Evolutionary conservation across 768 basidiomycete genomes (phyloP).

Genomic region (Psilocybe azurescens): DNA sequence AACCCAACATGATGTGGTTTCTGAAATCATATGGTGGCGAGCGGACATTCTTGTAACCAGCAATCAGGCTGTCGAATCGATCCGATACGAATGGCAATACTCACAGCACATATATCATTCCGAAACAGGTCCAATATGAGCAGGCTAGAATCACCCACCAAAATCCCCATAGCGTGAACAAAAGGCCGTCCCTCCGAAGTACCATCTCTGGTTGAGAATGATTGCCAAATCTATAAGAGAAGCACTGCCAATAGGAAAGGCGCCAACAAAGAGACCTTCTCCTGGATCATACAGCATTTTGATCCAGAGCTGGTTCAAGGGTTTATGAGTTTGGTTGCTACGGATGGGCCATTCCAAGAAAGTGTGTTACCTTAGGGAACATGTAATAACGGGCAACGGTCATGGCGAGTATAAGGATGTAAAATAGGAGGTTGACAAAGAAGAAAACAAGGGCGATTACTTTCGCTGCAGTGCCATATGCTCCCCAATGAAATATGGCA

Average conservation of each 20-base stretch:
- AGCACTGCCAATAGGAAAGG: constrained; percentile 59
- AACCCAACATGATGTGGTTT: constrained; percentile 69
- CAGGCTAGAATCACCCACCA: constrained; percentile 70
- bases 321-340: constrained; percentile 25
- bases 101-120: constrained; percentile 22
- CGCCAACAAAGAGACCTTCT: constrained; percentile 45
- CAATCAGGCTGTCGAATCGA: constrained; percentile 33
- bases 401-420: constrained; percentile 48
- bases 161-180: constrained; percentile 60
- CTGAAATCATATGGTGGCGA: constrained; percentile 55
- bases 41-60: constrained; percentile 46
- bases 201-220: constrained; percentile 45
- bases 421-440: constrained; percentile 59
- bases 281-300: constrained; percentile 48
- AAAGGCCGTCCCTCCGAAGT: constrained; percentile 54
- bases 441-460: constrained; percentile 50
- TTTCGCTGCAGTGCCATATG: constrained; percentile 38
- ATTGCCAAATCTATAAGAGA: constrained; percentile 58
- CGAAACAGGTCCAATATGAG: constrained; percentile 38
- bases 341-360: constrained; percentile 33
- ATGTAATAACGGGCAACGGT: constrained; percentile 51
- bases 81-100: constrained; percentile 21
- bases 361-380: constrained; percentile 10
- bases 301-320: constrained; percentile 39
- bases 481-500: constrained; percentile 57